phyloP scores from a whole-genome alignment of 2,329 filamentous ascomycete species.

The Pezicula rhizophila region DNA sequence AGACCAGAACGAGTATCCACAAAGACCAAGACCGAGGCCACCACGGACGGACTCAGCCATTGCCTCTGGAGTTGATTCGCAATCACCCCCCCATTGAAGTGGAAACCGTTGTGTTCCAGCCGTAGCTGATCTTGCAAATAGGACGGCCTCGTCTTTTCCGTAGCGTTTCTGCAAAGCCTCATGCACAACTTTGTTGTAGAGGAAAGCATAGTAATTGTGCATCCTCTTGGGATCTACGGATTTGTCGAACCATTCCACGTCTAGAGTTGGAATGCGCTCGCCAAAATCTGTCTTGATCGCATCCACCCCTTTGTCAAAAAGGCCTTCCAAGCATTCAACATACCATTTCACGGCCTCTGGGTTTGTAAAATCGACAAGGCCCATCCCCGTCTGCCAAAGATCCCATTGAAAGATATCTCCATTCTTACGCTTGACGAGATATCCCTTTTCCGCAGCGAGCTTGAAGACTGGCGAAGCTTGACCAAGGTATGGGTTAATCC shows the following conservation, averaged over 20 bases:
- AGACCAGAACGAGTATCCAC: constrained; percentile 55
- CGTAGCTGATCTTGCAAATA: constrained; percentile 53
- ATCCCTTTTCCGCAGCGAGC: constrained; percentile 49
- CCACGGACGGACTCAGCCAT: constrained; percentile 57
- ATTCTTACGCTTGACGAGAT: constrained; percentile 52
- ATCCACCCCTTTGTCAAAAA: constrained; percentile 55
- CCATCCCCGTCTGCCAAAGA: constrained; percentile 60
- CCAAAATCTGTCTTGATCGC: constrained; percentile 60
- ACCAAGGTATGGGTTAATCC: constrained; percentile 58
- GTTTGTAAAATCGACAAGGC: constrained; percentile 57
- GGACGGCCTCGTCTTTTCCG: constrained; percentile 44
- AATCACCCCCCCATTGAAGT: constrained; percentile 57
- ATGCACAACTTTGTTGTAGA: constrained; percentile 56
- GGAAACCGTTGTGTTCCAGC: constrained; percentile 55
- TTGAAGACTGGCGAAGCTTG: constrained; percentile 54
- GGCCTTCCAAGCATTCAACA: constrained; percentile 40
- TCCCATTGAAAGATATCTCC: constrained; percentile 60
- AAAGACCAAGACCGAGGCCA: constrained; percentile 49
- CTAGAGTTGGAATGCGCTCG: constrained; percentile 51
- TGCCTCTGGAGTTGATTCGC: constrained; percentile 55
- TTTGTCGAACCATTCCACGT: constrained; percentile 47
- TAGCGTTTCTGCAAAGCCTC: constrained; percentile 43
- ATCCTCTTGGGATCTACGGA: constrained; percentile 46
- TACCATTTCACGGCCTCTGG: constrained; percentile 53
- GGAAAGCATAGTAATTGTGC: constrained; percentile 59